These are phyloP conservation scores for Coemansia sp. DNA, from an alignment of 192 early-diverging fungal species.

Conservation along the genomic window DNA sequence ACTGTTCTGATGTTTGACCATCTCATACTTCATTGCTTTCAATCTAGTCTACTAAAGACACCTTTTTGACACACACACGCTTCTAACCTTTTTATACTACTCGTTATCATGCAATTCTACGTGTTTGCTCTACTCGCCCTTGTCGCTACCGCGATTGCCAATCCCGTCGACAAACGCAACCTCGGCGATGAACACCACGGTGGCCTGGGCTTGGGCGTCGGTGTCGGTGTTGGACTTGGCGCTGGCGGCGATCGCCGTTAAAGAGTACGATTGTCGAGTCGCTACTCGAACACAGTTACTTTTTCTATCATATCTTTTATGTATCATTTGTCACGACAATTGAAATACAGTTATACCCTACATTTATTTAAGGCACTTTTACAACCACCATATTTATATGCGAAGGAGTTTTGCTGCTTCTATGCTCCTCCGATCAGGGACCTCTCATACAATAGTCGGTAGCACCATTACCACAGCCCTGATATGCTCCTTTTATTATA, in stretches of 20 bases:
- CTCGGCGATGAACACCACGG: background rate
- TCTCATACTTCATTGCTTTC: background rate
- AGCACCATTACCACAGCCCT: no score
- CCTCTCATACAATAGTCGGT: no score
- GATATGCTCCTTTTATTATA: no score
- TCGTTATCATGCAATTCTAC: slow-evolving; percentile 20
- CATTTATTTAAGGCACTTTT: background rate
- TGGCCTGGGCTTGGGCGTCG: background rate
- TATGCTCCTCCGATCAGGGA: no score
- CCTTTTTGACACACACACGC: background rate
- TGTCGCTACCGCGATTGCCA: background rate
- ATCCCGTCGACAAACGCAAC: background rate
- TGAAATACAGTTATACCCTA: background rate
- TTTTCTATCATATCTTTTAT: background rate
- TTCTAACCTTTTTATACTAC: background rate
- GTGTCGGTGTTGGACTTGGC: background rate
- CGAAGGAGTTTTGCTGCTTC: background rate
- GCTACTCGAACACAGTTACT: background rate
- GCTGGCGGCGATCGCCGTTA: background rate
- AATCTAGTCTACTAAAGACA: background rate
- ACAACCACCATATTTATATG: background rate
- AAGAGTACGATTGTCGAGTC: background rate
- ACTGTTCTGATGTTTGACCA: background rate
- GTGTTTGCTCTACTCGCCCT: slow-evolving; percentile 11
- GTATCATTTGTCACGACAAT: background rate